phyloP scores from a whole-genome alignment of 768 basidiomycete species.

The Hydnum rufescens region DNA sequence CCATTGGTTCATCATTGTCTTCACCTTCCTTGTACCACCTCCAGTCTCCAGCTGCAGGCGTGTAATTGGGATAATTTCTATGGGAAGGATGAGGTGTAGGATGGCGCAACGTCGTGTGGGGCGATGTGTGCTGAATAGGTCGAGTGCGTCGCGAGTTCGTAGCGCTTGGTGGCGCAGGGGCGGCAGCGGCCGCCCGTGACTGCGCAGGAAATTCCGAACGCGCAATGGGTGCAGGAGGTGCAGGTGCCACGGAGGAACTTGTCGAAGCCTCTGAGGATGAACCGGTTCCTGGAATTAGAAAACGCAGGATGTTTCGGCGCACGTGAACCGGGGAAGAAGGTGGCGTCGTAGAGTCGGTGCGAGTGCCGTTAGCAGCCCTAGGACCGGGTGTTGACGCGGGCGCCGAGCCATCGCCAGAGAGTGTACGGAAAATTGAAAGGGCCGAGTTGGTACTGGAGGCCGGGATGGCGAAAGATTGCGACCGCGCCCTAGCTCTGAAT shows the following conservation, averaged over 20 bases:
- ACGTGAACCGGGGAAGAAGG: background rate
- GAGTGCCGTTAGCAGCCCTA: background rate
- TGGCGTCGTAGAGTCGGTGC: background rate
- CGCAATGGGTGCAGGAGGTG: background rate
- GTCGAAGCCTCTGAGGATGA: background rate
- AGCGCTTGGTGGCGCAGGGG: too few relatives aligned
- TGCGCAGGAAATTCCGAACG: background rate
- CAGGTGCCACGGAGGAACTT: background rate
- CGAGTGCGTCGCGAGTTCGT: background rate
- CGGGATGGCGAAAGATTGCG: background rate
- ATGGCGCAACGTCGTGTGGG: conserved; percentile 26
- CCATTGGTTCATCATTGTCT: background rate
- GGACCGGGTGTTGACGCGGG: background rate
- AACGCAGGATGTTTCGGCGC: too few relatives aligned
- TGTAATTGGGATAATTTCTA: conserved; percentile 50
- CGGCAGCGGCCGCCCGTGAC: background rate
- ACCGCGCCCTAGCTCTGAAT: background rate
- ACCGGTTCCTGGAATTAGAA: too few relatives aligned
- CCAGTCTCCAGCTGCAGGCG: conserved; percentile 46
- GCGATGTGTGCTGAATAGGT: background rate
- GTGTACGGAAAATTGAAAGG: background rate
- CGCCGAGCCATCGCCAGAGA: background rate
- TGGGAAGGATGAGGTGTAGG: conserved; percentile 39
- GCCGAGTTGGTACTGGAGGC: background rate
- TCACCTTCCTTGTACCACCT: conserved; percentile 23